A percentile compares a stretch with the other conserved stretches of the same genome.
phyloP scores from a whole-genome alignment of 1,284 basidiomycete genomes.

The Ganoderma leucocontextum region DNA sequence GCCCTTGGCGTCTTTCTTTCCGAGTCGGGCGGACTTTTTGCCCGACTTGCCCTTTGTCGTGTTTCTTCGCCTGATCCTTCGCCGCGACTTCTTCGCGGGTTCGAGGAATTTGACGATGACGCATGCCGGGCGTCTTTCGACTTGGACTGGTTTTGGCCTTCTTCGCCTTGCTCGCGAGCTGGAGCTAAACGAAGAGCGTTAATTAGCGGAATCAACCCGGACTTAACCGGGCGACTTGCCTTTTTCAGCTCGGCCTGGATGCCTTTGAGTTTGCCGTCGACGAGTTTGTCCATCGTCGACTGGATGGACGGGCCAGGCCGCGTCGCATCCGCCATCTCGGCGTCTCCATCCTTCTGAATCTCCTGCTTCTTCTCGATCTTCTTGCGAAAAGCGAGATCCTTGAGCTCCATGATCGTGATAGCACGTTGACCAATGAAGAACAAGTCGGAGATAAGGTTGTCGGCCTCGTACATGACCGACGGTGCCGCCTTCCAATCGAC shows the following conservation, averaged over 20 bases:
- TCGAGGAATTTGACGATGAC: not conserved
- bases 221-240: not conserved
- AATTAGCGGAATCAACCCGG: not conserved
- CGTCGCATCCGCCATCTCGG: constrained; percentile 32
- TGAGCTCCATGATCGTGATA: not conserved
- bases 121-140: no score
- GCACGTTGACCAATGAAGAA: not conserved
- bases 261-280: constrained; percentile 18
- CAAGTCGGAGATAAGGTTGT: not conserved
- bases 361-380: constrained; percentile 18
- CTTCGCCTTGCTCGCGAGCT: no score
- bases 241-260: not conserved
- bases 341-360: not conserved
- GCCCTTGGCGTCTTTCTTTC: not conserved
- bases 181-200: no score
- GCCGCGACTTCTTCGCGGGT: not conserved
- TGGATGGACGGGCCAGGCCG: constrained; percentile 34
- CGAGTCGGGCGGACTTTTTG: not conserved
- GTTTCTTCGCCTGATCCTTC: not conserved
- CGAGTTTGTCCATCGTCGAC: constrained; percentile 32
- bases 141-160: no score
- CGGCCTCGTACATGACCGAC: not conserved
- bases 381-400: not conserved
- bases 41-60: not conserved
- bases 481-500: not conserved